Percentiles rank a stretch among this genome's conserved stretches.
These are phyloP conservation scores for Apiospora kogelbergensis DNA, from an alignment of 2,329 filamentous ascomycete species.

Conservation along the genomic window DNA sequence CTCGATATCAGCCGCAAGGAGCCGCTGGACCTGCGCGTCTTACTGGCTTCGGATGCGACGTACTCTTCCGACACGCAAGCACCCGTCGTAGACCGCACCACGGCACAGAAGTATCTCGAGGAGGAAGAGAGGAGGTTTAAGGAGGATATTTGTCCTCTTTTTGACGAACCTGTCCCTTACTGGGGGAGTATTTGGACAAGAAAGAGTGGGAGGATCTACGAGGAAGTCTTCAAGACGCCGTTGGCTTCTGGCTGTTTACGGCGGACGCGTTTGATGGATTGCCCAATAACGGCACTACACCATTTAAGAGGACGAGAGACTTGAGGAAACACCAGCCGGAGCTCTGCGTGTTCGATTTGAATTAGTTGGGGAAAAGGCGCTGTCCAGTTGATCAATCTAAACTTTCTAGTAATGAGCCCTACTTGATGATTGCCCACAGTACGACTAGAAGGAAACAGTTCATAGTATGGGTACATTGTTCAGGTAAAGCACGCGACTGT, in stretches of 20 bases:
- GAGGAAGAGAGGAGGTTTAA: neutral
- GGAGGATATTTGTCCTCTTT: neutral
- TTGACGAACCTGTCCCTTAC: neutral
- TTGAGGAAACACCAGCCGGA: neutral
- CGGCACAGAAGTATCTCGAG: neutral
- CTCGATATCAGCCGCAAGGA: neutral
- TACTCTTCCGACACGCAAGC: neutral
- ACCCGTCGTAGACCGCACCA: neutral
- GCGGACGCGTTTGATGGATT: neutral
- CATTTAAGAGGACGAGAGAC: neutral
- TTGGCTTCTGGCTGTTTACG: neutral
- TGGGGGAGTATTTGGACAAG: neutral
- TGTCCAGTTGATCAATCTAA: neutral
- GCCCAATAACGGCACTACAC: neutral
- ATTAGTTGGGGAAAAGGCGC: neutral
- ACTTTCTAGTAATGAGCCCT: too few species aligned
- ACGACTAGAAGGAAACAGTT: too few species aligned
- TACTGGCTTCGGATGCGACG: neutral
- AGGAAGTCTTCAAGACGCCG: neutral
- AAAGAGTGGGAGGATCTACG: neutral
- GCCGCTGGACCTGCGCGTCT: neutral
- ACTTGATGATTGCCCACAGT: too few species aligned
- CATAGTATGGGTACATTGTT: too few species aligned
- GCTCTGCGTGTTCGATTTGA: neutral
- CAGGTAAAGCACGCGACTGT: too few species aligned